These are phyloP conservation scores for Podosphaera fusca DNA, from an alignment of 2,329 filamentous ascomycete genomes.

Conservation along the genomic window DNA sequence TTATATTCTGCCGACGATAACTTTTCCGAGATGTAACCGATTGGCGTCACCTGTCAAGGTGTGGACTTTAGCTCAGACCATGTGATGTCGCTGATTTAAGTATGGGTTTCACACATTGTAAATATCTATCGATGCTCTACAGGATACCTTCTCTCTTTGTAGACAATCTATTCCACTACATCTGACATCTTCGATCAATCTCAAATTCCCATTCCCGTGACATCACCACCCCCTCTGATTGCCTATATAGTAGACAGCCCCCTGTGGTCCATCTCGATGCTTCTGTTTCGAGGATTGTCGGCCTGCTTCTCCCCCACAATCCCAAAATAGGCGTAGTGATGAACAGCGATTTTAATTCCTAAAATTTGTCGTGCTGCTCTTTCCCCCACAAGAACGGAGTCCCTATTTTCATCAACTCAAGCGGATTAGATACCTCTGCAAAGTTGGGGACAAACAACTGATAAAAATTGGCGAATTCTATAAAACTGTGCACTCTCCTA, in stretches of 20 bases:
- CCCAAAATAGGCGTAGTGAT: neutral
- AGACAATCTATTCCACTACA: too few species aligned
- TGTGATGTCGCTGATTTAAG: neutral
- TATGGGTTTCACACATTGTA: too few species aligned
- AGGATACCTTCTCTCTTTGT: too few species aligned
- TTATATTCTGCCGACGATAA: slow-evolving; percentile 10
- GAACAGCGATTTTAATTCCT: neutral
- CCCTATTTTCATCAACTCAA: neutral
- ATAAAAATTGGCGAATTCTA: neutral
- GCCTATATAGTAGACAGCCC: neutral
- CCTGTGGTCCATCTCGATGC: neutral
- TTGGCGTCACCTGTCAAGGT: too few species aligned
- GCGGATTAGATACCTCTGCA: neutral
- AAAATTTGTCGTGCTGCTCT: neutral
- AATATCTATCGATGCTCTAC: too few species aligned
- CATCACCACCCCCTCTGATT: neutral
- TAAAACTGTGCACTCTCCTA: neutral
- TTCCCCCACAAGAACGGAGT: neutral
- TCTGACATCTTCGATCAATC: too few species aligned
- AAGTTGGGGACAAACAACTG: neutral
- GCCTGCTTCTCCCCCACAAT: neutral
- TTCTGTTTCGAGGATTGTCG: too few species aligned
- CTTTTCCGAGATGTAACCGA: slow-evolving; percentile 12
- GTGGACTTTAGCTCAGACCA: neutral
- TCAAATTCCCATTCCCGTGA: neutral